Evolutionary conservation across 768 basidiomycete species (phyloP).

Genomic region (Roridomyces roridus): DNA sequence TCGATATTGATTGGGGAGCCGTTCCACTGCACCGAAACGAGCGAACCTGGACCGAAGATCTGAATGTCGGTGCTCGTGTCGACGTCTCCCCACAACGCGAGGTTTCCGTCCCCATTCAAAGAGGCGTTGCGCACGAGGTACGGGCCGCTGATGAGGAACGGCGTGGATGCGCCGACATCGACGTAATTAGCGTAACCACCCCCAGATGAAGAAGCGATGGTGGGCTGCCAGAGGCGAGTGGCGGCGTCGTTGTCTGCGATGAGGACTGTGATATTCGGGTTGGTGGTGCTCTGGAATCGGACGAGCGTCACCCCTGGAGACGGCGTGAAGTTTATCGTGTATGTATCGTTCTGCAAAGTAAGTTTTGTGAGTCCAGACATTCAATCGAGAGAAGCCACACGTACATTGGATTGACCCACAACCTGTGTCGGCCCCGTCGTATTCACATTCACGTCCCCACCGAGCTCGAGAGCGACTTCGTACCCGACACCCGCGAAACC

Average conservation of each 20-base stretch:
- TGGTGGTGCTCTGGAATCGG: neutral
- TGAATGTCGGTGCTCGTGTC: slow-evolving; percentile 38
- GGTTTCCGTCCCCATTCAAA: slow-evolving; percentile 30
- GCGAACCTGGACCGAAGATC: slow-evolving; percentile 29
- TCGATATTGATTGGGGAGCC: slow-evolving; percentile 1
- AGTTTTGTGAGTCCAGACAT: neutral
- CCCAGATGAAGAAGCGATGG: slow-evolving; percentile 9
- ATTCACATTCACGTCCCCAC: slow-evolving; percentile 30
- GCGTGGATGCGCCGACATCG: slow-evolving; percentile 58
- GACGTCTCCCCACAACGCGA: slow-evolving; percentile 61
- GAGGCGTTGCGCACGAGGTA: slow-evolving; percentile 49
- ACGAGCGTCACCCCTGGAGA: slow-evolving; percentile 9
- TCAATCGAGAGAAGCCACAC: no score
- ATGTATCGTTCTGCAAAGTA: neutral
- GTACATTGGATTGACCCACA: neutral
- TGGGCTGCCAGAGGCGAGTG: slow-evolving; percentile 31
- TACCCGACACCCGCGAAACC: slow-evolving; percentile 42
- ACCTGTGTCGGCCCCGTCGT: slow-evolving; percentile 6
- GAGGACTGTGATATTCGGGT: slow-evolving; percentile 36
- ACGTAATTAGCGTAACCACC: slow-evolving; percentile 44
- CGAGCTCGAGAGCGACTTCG: slow-evolving; percentile 38
- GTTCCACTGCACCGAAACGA: slow-evolving; percentile 16
- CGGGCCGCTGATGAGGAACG: slow-evolving; percentile 51
- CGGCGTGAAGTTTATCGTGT: slow-evolving; percentile 7
- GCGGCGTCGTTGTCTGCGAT: slow-evolving; percentile 53